A percentile compares a stretch with the other conserved stretches of the same genome.
These are phyloP conservation scores for Lactuca sativa DNA, from an alignment of 129 eudicot species.

Conservation along the genomic window DNA sequence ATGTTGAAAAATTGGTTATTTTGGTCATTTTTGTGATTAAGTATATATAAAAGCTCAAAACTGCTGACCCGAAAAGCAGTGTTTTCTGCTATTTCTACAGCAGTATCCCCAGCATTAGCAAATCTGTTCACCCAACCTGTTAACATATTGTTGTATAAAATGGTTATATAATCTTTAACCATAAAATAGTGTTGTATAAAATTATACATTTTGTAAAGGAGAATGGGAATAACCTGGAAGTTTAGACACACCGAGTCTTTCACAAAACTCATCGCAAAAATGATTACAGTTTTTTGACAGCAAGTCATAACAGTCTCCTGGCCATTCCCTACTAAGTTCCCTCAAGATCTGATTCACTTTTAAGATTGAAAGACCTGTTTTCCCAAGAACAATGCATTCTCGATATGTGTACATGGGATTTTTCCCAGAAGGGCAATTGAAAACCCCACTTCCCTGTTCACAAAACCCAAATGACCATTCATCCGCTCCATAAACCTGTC, in stretches of 20 bases:
- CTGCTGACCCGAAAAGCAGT: constrained; percentile 75
- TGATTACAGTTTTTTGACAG: constrained; percentile 90
- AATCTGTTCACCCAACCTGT: constrained; percentile 98
- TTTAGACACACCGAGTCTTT: constrained; percentile 74
- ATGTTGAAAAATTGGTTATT: background rate
- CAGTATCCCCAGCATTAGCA: constrained; percentile 95
- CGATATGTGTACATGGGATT: constrained; percentile 95
- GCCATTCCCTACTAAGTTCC: constrained; percentile 95
- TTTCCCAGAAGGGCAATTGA: constrained; percentile 81
- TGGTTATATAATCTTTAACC: background rate
- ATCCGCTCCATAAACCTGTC: constrained; percentile 79
- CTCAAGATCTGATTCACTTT: constrained; percentile 81
- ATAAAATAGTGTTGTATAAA: background rate
- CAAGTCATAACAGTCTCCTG: constrained; percentile 84
- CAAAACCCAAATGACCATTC: constrained; percentile 98
- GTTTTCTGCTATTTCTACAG: constrained; percentile 91
- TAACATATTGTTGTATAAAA: background rate
- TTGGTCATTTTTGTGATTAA: background rate
- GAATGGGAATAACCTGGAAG: constrained; percentile 67
- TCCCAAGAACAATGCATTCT: constrained; percentile 77
- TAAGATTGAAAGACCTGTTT: constrained; percentile 50
- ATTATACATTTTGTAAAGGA: background rate
- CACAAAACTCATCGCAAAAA: constrained; percentile 93
- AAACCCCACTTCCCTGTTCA: constrained; percentile 91
- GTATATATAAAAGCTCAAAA: background rate